A percentile compares a stretch with the other conserved stretches of the same genome.
phyloP scores from a whole-genome alignment of 202 grass and related monocot genomes.

The Musa balbisiana region DNA sequence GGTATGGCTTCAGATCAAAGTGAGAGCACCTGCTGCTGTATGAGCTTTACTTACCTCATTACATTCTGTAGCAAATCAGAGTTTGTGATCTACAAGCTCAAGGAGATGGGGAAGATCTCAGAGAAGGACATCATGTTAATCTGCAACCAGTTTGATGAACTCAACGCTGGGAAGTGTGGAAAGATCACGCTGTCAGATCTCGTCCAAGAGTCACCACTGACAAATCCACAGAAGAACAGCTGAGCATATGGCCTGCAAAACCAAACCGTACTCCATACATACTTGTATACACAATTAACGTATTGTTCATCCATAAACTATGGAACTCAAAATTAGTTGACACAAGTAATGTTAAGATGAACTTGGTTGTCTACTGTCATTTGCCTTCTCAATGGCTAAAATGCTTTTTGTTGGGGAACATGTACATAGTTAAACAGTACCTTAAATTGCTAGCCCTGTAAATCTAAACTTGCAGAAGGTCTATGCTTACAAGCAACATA shows the following conservation, averaged over 20 bases:
- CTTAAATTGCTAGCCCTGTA: too few species aligned
- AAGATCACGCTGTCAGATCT: constrained; percentile 92
- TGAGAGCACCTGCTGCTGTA: too few species aligned
- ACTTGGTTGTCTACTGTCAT: too few species aligned
- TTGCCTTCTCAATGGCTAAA: too few species aligned
- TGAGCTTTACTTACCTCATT: not conserved
- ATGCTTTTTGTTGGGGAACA: too few species aligned
- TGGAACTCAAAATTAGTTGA: too few species aligned
- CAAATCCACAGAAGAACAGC: not conserved
- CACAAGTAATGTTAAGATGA: too few species aligned
- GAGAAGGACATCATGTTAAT: constrained; percentile 77
- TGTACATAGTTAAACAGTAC: too few species aligned
- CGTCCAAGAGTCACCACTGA: constrained; percentile 50
- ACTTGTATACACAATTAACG: too few species aligned
- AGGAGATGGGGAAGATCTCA: constrained; percentile 83
- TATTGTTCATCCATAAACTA: too few species aligned
- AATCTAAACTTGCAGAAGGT: too few species aligned
- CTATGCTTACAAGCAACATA: too few species aligned
- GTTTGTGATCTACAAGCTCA: constrained; percentile 88
- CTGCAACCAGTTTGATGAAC: constrained; percentile 70
- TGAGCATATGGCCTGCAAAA: not conserved
- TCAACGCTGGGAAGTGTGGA: constrained; percentile 64
- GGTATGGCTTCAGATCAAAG: constrained; percentile 21
- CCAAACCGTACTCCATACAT: not conserved
- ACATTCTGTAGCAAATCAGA: constrained; percentile 66